Conservation (phyloP, 2,329 filamentous ascomycete species). For the Paecilomyces niveus region DNA sequence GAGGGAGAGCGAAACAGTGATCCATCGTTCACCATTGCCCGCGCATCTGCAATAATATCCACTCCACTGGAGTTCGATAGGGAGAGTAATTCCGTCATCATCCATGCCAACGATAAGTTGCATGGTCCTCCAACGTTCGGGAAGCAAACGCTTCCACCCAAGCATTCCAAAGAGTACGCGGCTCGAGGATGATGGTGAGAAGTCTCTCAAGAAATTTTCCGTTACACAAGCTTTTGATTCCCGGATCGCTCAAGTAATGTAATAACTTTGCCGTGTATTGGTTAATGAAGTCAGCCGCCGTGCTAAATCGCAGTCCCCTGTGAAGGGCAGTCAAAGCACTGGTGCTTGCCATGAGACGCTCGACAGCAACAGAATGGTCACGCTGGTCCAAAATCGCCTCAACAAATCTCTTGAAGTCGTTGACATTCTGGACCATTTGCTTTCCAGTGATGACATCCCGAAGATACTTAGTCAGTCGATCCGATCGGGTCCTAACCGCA, state of each 20-base stretch:
- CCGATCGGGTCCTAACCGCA: constrained; percentile 6
- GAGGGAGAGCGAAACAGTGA: constrained; percentile 20
- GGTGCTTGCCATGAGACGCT: constrained; percentile 32
- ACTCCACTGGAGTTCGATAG: constrained; percentile 17
- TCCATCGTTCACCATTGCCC: constrained; percentile 15
- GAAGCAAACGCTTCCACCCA: constrained; percentile 29
- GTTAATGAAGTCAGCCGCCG: constrained; percentile 41
- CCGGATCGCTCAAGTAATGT: constrained; percentile 33
- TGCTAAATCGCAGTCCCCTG: constrained; percentile 37
- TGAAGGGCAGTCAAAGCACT: constrained; percentile 31
- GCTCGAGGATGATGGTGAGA: constrained; percentile 42
- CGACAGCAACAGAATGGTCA: constrained; percentile 35
- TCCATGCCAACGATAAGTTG: constrained; percentile 41
- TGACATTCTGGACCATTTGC: constrained; percentile 28
- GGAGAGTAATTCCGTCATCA: constrained; percentile 43
- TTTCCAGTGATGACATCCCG: constrained; percentile 31
- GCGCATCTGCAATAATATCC: constrained; percentile 20
- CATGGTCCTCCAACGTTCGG: constrained; percentile 23
- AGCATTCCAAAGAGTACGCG: constrained; percentile 49
- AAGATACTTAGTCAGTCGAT: constrained; percentile 33
- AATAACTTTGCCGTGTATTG: constrained; percentile 28
- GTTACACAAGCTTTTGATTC: constrained; percentile 42
- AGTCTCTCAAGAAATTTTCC: constrained; percentile 46
- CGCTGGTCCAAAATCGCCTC: constrained; percentile 41
- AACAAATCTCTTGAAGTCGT: constrained; percentile 40